Percentiles rank a stretch among this genome's conserved stretches.
Conservation (phyloP, 2,329 filamentous ascomycete species). For the Penicillium decumbens region DNA sequence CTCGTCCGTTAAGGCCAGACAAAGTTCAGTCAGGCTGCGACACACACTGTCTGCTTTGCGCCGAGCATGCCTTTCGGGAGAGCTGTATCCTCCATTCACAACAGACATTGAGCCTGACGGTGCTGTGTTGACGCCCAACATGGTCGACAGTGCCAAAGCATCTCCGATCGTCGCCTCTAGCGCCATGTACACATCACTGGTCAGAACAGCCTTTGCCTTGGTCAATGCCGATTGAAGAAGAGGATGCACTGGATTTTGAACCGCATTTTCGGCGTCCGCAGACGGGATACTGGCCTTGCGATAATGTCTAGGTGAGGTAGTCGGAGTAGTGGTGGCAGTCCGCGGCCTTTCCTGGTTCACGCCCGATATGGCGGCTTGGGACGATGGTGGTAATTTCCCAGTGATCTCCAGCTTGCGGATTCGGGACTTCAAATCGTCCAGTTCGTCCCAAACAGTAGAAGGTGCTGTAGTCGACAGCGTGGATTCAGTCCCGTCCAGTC, state of each 20-base stretch:
- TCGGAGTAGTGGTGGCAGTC: conserved; percentile 86
- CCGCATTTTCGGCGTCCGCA: conserved; percentile 35
- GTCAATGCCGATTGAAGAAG: conserved; percentile 73
- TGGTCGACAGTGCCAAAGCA: conserved; percentile 69
- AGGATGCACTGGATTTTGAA: conserved; percentile 61
- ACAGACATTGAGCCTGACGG: conserved; percentile 43
- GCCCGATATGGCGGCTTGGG: conserved; percentile 71
- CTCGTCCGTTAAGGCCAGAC: conserved; percentile 72
- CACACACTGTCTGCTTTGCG: conserved; percentile 92
- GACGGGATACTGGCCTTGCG: conserved; percentile 47
- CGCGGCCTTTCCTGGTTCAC: conserved; percentile 75
- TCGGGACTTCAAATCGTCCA: conserved; percentile 90
- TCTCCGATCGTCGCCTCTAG: conserved; percentile 79
- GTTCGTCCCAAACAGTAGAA: conserved; percentile 94
- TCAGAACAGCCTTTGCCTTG: conserved; percentile 69
- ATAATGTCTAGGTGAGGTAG: conserved; percentile 75
- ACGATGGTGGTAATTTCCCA: conserved; percentile 78
- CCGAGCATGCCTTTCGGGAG: conserved; percentile 75
- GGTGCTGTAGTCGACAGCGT: conserved; percentile 82
- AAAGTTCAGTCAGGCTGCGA: conserved; percentile 86
- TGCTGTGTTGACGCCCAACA: conserved; percentile 70
- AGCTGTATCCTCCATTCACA: conserved; percentile 33
- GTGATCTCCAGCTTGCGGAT: conserved; percentile 87
- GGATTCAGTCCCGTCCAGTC: conserved; percentile 70
- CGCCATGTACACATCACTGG: conserved; percentile 67